Base-by-base conservation (phyloP, 352 stramenopile species). In the Pseudoperonospora humuli region DNA sequence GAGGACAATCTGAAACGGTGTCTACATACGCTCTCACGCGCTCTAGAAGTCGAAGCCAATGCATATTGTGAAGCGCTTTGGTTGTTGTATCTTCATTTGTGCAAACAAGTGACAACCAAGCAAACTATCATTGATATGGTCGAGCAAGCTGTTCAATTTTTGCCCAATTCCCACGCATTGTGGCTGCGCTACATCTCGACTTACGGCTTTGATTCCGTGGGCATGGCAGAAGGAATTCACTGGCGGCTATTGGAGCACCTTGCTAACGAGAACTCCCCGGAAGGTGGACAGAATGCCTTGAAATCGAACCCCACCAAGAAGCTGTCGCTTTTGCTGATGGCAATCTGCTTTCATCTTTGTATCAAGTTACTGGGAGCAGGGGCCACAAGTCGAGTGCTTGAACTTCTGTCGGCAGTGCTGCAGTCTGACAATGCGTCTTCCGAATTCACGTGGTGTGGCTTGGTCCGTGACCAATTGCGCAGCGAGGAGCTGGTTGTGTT, bases 21-120 rank as follows among this genome's bases (percentile, higher is more conserved):
- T 43, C 36, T 75, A 5, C 54, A 66, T 23, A 63, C 58, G 1
- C 34, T 75, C 27, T 75, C 64, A 13, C 53, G 64, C 15, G 61
- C 61, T 26, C 54, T 74, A 26, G 64, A 75, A 61, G 38, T 71
- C 23, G 64, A 75, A 54, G 57, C 36, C 18, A 75, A 75, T 36
- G 53, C 58, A 9, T 70, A 75, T 46, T 59, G 47, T 44, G 64
- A 75, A 63, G 53, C 57, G 5, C 37, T 75, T 19, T 75, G 64
- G 64, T 35, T 75, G 5, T 24, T 75, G 20, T 70, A 75, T 50
- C 39, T 75, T 27, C 61, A 59, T 50, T 27, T 75, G 17, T 71
- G 57, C 18, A 37, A 40, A 27, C 35, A 61, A 21, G 28, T 66
- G 11, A 54, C 46, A 9, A 52, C 32, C 35, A 56, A 45, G 13